Evolutionary conservation across 2,329 filamentous ascomycete species (phyloP).

Genomic region (Talaromyces piceae): DNA sequence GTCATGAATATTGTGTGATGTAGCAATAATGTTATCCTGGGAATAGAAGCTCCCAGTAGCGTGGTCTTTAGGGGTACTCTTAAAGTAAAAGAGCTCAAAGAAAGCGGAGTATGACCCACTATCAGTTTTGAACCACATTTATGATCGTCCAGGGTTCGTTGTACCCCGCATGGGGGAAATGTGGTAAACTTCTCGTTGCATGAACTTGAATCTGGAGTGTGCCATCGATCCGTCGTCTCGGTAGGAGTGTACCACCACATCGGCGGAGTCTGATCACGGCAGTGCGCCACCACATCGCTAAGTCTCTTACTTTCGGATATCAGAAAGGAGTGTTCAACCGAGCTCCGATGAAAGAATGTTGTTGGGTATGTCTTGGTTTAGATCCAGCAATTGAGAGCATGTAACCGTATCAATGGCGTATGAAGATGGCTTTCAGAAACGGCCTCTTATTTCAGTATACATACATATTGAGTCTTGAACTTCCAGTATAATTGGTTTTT

Average conservation of each 20-base stretch:
- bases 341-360: no score
- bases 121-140: neutral
- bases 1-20: neutral
- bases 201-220: neutral
- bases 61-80: neutral
- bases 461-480: no score
- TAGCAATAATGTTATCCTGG: neutral
- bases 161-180: neutral
- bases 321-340: no score
- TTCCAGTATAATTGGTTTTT: no score
- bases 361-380: no score
- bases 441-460: no score
- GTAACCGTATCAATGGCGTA: no score
- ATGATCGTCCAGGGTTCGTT: neutral
- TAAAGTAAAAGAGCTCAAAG: neutral
- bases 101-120: neutral
- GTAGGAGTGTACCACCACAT: constrained; percentile 1
- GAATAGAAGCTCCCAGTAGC: neutral
- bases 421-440: no score
- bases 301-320: no score
- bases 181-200: neutral
- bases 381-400: no score
- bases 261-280: neutral
- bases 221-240: neutral
- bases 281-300: no score